Base-by-base conservation (phyloP, 139 green algal genomes). In the Chlorella ohadii region DNA sequence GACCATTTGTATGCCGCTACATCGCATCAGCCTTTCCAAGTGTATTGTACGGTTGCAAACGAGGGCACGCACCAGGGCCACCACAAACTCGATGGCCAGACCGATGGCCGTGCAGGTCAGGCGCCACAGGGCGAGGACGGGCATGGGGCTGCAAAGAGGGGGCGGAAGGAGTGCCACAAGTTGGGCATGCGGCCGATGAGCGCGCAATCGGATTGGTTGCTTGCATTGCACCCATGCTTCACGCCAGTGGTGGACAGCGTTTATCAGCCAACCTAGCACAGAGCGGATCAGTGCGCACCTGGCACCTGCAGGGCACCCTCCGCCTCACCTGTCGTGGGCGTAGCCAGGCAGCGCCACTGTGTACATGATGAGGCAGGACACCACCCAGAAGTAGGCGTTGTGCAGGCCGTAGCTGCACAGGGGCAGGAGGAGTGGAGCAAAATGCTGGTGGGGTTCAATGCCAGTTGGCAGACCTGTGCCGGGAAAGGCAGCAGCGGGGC, bases 321-420 rank as follows among this genome's bases (percentile, higher is more conserved):
- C 44, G n/a, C n/a, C n/a, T n/a, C 51, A 59, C 51, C 51, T 59
- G 11, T 72, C 38, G 59, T 82, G 16, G 0, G 76, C 64, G n/a
- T 75, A 83, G n/a, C 64, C 63, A 1, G 78, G 78, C 13, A 83
- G 44, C 5, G 78, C 78, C 28, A 83, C 78, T 9, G 78, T 83
- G 34, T 66, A 83, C 63, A 75, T 75, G n/a, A 83, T 74, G 25
- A 83, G n/a, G 63, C 76, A 82, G 59, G 51, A 73, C 19, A 83
- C 64, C 15, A 83, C 47, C 63, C 63, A 83, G n/a, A 83, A 83
- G 63, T 83, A 83, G 0, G 78, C 64, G 22, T 83, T 83, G 33
- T 41, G 64, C n/a, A 65, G n/a, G 9, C 78, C 78, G 31, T 36
- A 64, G 20, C 51, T 59, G 51, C 23, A n/a, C 78, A 12, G 41